Base-by-base conservation (phyloP, 1,284 basidiomycete species). In the Cutaneotrichosporon mucoides region DNA sequence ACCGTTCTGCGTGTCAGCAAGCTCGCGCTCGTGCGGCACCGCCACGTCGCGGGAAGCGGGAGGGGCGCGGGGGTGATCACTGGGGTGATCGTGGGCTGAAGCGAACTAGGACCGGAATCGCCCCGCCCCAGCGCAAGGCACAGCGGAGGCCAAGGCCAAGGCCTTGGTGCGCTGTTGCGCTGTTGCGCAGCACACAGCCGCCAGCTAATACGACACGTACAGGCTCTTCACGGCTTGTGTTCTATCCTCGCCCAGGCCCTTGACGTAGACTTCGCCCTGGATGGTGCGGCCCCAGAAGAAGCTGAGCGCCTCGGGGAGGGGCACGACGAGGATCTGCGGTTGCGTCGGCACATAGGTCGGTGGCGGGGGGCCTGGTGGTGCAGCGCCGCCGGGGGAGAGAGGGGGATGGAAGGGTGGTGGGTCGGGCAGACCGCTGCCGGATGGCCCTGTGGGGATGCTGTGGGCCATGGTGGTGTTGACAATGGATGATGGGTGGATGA, bases 201-300 rank as follows among this genome's bases (percentile, higher is more conserved):
- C 24, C 24, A 24, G 24, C 24, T 24, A 7, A 7, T 16, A 34
- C 10, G 13, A 8, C 16, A 69, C 73, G 68, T 48, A 73, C 73
- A 75, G 57, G 7, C 61, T 64, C 55, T 67, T 50, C 5, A 75
- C 73, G 5, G 66, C 64, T 10, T 59, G 51, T 0, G 60, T 57
- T 9, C 67, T 63, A 24, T 65, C 55, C 52, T 69, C 68, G 5
- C 75, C 75, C 13, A 76, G 61, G 6, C 75, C 75, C 53, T 76
- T 76, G 44, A 75, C 73, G 58, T 71, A 76, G 16, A 76, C 67
- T 53, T 76, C 75, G 43, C 75, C 75, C 53, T 76, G 75, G 9
- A 76, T 66, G 0, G 69, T 71, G 45, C 63, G 57, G 12, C 72
- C 75, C 67, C 70, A 73, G 64, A 75, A 75, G 68, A 75, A 76